phyloP scores from a whole-genome alignment of 2,329 filamentous ascomycete genomes.

The Talaromyces sp. region DNA sequence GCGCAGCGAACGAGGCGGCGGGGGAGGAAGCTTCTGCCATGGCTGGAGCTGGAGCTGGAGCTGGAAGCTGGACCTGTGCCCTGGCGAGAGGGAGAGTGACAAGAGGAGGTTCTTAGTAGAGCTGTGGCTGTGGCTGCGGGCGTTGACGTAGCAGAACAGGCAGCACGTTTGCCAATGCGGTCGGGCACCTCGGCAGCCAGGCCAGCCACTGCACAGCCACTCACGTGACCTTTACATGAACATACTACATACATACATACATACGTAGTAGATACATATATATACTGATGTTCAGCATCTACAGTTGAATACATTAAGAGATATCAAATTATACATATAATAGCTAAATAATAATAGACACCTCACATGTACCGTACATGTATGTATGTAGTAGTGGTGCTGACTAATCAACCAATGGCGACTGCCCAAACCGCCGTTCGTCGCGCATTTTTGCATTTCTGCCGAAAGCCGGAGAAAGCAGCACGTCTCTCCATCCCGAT shows the following conservation, averaged over 20 bases:
- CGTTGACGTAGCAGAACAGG: not conserved
- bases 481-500: not conserved
- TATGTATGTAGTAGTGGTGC: not conserved
- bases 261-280: too few species aligned
- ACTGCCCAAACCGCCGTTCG: constrained; percentile 21
- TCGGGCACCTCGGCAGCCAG: not conserved
- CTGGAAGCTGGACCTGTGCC: not conserved
- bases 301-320: too few species aligned
- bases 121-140: not conserved
- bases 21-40: constrained; percentile 11
- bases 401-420: constrained; percentile 7
- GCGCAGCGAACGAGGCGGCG: constrained; percentile 2
- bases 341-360: too few species aligned
- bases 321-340: too few species aligned
- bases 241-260: too few species aligned
- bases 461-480: constrained; percentile 32
- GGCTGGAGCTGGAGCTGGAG: not conserved
- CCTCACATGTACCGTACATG: too few species aligned
- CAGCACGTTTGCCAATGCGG: not conserved
- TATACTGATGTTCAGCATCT: too few species aligned
- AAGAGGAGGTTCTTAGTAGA: too few species aligned
- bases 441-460: constrained; percentile 26
- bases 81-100: not conserved
- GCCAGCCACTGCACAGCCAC: not conserved
- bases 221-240: not conserved